Evolutionary conservation across 495 filamentous ascomycete species (phyloP).

Genomic region (Penicillium parvum): DNA sequence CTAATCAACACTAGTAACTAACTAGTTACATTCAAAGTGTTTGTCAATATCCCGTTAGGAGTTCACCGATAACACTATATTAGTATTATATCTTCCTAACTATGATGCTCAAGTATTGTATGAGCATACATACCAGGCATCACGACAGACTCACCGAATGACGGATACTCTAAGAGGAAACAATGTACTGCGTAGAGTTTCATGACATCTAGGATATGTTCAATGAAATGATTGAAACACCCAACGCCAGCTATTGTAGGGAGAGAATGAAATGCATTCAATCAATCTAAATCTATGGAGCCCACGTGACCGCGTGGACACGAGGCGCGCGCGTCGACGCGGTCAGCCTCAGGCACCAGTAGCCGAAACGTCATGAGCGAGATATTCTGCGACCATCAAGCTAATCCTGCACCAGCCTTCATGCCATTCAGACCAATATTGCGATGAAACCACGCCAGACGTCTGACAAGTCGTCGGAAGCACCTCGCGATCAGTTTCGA

Average conservation of each 20-base stretch:
- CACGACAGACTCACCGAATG: no score
- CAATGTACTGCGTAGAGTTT: no score
- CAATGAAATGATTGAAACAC: no score
- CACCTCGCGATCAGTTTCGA: constrained; percentile 17
- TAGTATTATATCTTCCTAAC: no score
- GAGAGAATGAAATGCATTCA: no score
- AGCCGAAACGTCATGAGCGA: constrained; percentile 14
- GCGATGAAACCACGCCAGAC: constrained; percentile 33
- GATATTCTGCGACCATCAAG: not conserved
- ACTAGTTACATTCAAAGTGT: constrained; percentile 10
- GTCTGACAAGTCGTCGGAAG: constrained; percentile 14
- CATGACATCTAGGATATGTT: no score
- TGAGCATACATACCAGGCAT: no score
- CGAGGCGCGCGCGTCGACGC: constrained; percentile 30
- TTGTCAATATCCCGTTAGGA: constrained; percentile 3
- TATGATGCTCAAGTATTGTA: no score
- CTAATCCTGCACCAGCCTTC: constrained; percentile 1
- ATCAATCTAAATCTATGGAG: no score
- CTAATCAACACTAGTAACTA: constrained; percentile 11
- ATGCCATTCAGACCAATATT: constrained; percentile 18
- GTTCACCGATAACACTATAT: no score
- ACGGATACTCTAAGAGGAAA: no score
- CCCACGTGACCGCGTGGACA: not conserved
- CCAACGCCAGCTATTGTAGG: no score
- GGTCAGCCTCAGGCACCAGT: constrained; percentile 14